Percentiles rank a stretch among this genome's conserved stretches.
These are phyloP conservation scores for Aspergillus sp. DNA, from an alignment of 2,329 filamentous ascomycete genomes.

Conservation along the genomic window DNA sequence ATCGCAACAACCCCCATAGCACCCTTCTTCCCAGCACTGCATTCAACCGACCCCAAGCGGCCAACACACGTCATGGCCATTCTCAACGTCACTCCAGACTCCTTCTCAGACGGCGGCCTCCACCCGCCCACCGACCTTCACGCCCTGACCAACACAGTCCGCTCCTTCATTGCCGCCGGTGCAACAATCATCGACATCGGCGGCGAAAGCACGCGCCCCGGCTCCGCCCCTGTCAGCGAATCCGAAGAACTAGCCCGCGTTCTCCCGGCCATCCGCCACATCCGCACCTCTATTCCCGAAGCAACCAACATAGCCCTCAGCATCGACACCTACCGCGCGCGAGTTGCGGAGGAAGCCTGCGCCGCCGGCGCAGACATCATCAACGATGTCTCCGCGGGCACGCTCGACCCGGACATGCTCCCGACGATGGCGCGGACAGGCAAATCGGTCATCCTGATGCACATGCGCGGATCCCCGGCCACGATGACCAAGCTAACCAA, in stretches of 20 bases:
- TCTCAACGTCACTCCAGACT: conserved; percentile 89
- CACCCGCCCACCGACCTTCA: conserved; percentile 43
- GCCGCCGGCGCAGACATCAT: conserved; percentile 78
- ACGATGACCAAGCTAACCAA: conserved; percentile 65
- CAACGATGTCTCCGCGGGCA: conserved; percentile 85
- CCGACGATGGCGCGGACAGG: conserved; percentile 65
- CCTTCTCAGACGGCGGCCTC: conserved; percentile 82
- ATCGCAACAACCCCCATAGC: conserved; percentile 33
- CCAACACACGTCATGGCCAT: conserved; percentile 84
- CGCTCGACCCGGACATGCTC: conserved; percentile 73
- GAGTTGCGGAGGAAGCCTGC: conserved; percentile 68
- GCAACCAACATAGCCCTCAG: conserved; percentile 61
- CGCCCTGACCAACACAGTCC: conserved; percentile 50
- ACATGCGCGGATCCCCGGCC: conserved; percentile 79
- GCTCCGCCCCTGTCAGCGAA: conserved; percentile 56
- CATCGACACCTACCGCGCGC: conserved; percentile 84
- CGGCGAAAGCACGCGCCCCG: conserved; percentile 83
- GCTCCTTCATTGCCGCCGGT: conserved; percentile 55
- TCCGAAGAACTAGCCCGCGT: conserved; percentile 70
- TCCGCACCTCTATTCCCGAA: conserved; percentile 56
- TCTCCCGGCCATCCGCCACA: conserved; percentile 64
- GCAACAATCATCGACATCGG: conserved; percentile 85
- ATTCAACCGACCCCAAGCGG: conserved; percentile 46
- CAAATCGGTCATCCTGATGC: conserved; percentile 77
- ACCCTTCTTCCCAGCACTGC: conserved; percentile 42